Percentiles rank a stretch among this genome's conserved stretches.
Conservation (phyloP, 805 yeast genomes). For the Sungouiozyma ichnusensis region DNA sequence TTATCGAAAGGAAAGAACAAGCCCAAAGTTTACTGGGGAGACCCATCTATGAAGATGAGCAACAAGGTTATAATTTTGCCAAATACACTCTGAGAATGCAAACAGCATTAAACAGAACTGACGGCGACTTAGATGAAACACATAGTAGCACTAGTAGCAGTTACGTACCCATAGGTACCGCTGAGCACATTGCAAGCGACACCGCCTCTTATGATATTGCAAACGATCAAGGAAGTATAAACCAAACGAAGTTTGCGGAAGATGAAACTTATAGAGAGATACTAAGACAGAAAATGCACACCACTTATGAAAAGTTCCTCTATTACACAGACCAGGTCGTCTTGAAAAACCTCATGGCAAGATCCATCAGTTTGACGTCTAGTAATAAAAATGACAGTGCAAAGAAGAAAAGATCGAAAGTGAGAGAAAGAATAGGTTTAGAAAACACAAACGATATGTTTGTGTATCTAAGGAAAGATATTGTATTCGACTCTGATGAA, state of each 20-base stretch:
- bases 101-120: slow-evolving; percentile 14
- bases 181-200: too few relatives aligned
- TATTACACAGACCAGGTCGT: slow-evolving; percentile 43
- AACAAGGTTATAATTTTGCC: slow-evolving; percentile 22
- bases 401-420: slow-evolving; percentile 13
- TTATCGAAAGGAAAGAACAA: slow-evolving; percentile 48
- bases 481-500: slow-evolving; percentile 31
- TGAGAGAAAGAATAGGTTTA: slow-evolving; percentile 20
- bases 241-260: slow-evolving; percentile 12
- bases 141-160: neutral
- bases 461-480: slow-evolving; percentile 35
- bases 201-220: neutral
- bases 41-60: slow-evolving; percentile 61
- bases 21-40: slow-evolving; percentile 68
- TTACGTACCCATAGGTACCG: too few relatives aligned
- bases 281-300: slow-evolving; percentile 14
- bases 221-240: slow-evolving; percentile 12
- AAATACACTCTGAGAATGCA: slow-evolving; percentile 22
- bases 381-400: slow-evolving; percentile 6
- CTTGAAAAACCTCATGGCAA: slow-evolving; percentile 48
- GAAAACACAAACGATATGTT: slow-evolving; percentile 30
- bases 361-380: slow-evolving; percentile 33
- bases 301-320: slow-evolving; percentile 32
- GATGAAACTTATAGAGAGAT: slow-evolving; percentile 14
- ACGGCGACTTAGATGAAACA: slow-evolving; percentile 3